Conservation (phyloP, 108 stramenopile genomes). For the Cyclotella atomus region DNA sequence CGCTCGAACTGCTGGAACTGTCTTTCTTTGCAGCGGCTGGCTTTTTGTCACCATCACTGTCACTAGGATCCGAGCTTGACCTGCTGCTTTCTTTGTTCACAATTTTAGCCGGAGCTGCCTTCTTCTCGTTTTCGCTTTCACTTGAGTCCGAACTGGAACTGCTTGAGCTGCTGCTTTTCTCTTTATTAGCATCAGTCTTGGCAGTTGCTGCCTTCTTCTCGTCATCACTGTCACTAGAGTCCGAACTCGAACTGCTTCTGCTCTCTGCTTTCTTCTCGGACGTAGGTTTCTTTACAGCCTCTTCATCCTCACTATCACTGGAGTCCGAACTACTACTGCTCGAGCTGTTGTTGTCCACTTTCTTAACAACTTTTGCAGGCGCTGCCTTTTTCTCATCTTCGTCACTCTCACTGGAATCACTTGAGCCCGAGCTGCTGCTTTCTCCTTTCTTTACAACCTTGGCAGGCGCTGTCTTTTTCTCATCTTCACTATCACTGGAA, state of each 20-base stretch:
- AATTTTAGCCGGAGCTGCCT: not conserved
- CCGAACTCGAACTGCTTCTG: constrained; percentile 10
- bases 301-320: no score
- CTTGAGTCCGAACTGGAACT: constrained; percentile 16
- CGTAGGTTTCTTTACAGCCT: no score
- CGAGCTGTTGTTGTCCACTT: not conserved
- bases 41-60: no score
- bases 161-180: constrained; percentile 16
- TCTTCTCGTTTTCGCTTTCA: constrained; percentile 19
- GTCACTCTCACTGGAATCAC: not conserved
- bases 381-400: not conserved
- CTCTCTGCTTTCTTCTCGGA: constrained; percentile 10
- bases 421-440: not conserved
- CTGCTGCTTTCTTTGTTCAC: not conserved
- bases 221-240: constrained; percentile 3
- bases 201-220: not conserved
- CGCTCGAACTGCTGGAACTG: no score
- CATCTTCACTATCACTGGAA: not conserved
- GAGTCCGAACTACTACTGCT: no score
- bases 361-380: not conserved
- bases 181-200: not conserved
- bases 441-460: not conserved
- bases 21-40: no score
- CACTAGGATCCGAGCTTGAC: constrained; percentile 16
- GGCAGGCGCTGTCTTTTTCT: not conserved